These are phyloP conservation scores for Salix koriyanagi DNA, from an alignment of 345 rosid genomes.

Conservation along the genomic window DNA sequence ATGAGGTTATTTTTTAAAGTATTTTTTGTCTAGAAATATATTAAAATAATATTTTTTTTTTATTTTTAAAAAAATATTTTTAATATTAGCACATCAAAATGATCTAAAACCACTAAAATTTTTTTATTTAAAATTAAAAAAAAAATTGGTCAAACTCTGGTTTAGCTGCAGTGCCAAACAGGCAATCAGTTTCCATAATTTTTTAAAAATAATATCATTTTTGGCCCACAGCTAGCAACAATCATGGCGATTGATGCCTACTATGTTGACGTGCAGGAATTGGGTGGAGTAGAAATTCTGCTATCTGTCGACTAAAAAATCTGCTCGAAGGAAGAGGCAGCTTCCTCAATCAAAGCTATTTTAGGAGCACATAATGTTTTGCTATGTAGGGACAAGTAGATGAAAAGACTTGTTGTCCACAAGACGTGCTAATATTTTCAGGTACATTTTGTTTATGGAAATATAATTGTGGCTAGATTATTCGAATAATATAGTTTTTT, in stretches of 20 bases:
- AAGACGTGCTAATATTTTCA: neutral
- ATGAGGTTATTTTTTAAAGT: too few species aligned
- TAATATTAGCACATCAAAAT: too few species aligned
- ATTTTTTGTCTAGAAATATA: too few species aligned
- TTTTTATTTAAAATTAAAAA: too few species aligned
- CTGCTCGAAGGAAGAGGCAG: neutral
- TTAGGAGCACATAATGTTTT: neutral
- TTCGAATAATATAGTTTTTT: too few species aligned
- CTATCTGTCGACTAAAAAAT: neutral
- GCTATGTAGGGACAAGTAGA: neutral
- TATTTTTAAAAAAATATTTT: too few species aligned
- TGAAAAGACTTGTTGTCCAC: neutral
- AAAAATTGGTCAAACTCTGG: too few species aligned
- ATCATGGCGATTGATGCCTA: neutral
- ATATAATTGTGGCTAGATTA: neutral
- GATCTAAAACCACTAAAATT: too few species aligned
- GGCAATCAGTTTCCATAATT: neutral
- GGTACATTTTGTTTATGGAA: neutral
- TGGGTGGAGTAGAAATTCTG: neutral
- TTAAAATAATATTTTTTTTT: too few species aligned
- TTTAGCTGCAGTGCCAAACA: too few species aligned
- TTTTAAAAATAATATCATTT: neutral
- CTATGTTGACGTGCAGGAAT: neutral
- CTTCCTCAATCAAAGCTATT: neutral
- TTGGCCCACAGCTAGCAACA: constrained; percentile 9